phyloP scores from a whole-genome alignment of 768 basidiomycete genomes.

The Termitomyces sp. region DNA sequence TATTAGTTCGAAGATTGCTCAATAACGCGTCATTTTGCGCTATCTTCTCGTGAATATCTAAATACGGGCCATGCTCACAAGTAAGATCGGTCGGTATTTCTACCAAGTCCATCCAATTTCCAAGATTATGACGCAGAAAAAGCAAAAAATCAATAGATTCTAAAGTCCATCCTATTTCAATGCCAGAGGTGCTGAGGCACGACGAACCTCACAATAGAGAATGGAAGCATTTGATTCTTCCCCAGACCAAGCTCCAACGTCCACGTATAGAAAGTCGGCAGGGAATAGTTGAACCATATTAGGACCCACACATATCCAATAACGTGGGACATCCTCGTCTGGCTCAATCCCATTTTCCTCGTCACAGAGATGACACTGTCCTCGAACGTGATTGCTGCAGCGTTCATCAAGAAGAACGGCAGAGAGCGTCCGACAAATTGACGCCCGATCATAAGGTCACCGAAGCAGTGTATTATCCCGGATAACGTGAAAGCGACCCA shows the following conservation, averaged over 20 bases:
- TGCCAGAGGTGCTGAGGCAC: background rate
- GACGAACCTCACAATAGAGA: background rate
- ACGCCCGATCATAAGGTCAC: slow-evolving; percentile 5
- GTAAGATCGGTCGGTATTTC: background rate
- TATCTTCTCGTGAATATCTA: background rate
- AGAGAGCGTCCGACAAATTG: background rate
- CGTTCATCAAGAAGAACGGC: slow-evolving; percentile 4
- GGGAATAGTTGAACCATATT: background rate
- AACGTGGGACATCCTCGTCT: background rate
- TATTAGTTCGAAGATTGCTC: background rate
- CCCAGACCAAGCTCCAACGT: background rate
- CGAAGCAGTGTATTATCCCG: slow-evolving; percentile 5
- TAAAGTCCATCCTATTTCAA: background rate
- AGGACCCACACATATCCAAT: slow-evolving; percentile 6
- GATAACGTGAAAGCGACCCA: slow-evolving; percentile 4
- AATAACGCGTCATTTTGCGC: background rate
- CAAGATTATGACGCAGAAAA: background rate
- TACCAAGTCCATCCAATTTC: background rate
- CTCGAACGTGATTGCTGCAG: slow-evolving; percentile 1
- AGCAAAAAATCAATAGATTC: background rate
- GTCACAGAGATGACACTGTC: background rate
- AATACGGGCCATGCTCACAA: background rate
- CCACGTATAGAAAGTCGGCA: background rate
- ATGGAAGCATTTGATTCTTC: background rate
- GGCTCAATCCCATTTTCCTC: background rate